Percentiles rank a stretch among this genome's conserved stretches.
Evolutionary conservation across 2,329 filamentous ascomycete genomes (phyloP).

Genomic region (Thelonectria blattea): DNA sequence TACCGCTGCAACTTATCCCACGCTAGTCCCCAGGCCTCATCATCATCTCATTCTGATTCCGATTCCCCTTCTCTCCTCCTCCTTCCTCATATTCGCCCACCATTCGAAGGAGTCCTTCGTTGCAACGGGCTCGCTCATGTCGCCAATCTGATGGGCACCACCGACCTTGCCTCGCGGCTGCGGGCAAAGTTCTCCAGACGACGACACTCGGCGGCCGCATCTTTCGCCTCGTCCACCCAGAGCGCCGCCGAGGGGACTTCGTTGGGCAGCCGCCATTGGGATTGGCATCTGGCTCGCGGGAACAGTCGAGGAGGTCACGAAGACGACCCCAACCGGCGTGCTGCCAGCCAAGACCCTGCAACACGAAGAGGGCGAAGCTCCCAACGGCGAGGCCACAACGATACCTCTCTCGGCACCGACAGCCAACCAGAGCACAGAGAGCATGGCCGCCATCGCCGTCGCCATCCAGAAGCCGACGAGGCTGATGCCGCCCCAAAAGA

Average conservation of each 20-base stretch:
- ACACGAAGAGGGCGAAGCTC: slow-evolving; percentile 8
- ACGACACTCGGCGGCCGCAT: slow-evolving; percentile 49
- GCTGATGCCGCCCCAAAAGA: not conserved
- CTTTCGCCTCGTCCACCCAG: slow-evolving; percentile 44
- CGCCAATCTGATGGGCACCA: slow-evolving; percentile 46
- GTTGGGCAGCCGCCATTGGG: slow-evolving; percentile 35
- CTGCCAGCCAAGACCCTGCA: slow-evolving; percentile 33
- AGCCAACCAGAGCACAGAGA: not conserved
- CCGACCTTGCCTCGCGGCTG: slow-evolving; percentile 53
- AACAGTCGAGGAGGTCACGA: slow-evolving; percentile 22
- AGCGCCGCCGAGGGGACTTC: slow-evolving; percentile 33
- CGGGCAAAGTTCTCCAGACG: slow-evolving; percentile 52
- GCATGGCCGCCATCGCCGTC: not conserved
- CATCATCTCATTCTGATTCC: not conserved
- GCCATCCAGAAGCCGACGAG: not conserved
- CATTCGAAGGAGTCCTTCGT: slow-evolving; percentile 20
- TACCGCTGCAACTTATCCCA: not conserved
- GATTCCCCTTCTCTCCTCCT: not conserved
- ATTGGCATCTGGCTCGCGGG: slow-evolving; percentile 29
- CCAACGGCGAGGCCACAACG: not conserved
- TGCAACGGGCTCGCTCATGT: slow-evolving; percentile 27
- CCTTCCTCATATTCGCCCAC: not conserved
- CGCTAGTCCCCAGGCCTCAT: not conserved
- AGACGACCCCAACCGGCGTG: slow-evolving; percentile 19
- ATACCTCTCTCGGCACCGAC: not conserved